These are phyloP conservation scores for Inonotus obliquus DNA, from an alignment of 1,284 basidiomycete species.

Conservation along the genomic window DNA sequence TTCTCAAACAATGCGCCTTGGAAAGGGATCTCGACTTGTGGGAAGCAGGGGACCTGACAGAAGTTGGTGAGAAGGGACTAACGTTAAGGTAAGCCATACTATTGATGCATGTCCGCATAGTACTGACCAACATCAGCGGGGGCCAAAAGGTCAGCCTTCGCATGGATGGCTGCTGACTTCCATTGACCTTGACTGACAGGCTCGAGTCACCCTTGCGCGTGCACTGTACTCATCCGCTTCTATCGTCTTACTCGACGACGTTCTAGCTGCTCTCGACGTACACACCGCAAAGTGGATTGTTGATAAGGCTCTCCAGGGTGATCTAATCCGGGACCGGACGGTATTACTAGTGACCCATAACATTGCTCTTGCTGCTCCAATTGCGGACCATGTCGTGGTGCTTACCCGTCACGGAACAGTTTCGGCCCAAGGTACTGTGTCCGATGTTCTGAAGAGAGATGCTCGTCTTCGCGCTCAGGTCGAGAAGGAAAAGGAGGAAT, in stretches of 20 bases:
- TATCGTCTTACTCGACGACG: conserved; percentile 37
- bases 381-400: conserved; percentile 36
- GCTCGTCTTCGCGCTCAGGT: conserved; percentile 20
- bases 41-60: conserved; percentile 55
- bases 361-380: conserved; percentile 34
- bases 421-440: conserved; percentile 22
- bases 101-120: neutral
- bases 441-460: conserved; percentile 26
- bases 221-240: conserved; percentile 35
- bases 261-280: conserved; percentile 42
- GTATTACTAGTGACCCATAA: conserved; percentile 43
- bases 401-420: conserved; percentile 29
- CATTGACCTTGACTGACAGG: conserved; percentile 4
- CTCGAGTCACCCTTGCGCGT: conserved; percentile 32
- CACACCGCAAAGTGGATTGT: conserved; percentile 42
- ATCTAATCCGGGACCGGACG: conserved; percentile 38
- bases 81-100: conserved; percentile 24
- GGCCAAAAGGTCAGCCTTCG: conserved; percentile 35
- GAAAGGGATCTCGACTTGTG: conserved; percentile 61
- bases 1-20: conserved; percentile 59
- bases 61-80: conserved; percentile 31
- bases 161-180: neutral
- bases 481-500: conserved; percentile 19
- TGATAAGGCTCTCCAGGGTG: conserved; percentile 38
- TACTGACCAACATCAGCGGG: conserved; percentile 26